Conservation (phyloP, 352 stramenopile species). For the Globisporangium solare region DNA sequence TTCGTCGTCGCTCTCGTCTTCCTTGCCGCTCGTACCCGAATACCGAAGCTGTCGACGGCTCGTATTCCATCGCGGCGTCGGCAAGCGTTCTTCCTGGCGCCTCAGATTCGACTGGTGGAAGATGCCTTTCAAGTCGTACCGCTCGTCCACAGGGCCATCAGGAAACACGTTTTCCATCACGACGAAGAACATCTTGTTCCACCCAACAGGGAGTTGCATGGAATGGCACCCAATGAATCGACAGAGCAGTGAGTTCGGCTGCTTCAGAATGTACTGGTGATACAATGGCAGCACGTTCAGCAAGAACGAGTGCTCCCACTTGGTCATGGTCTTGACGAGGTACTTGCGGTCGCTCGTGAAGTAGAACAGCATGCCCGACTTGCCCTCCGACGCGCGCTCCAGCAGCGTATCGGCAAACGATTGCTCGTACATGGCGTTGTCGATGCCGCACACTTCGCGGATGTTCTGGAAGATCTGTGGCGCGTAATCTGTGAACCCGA, state of each 20-base stretch:
- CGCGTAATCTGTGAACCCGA: slow-evolving; percentile 85
- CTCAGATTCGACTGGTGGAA: slow-evolving; percentile 62
- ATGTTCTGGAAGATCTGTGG: slow-evolving; percentile 84
- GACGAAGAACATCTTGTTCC: slow-evolving; percentile 90
- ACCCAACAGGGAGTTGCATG: slow-evolving; percentile 86
- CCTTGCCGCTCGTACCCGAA: background rate
- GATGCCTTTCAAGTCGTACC: slow-evolving; percentile 83
- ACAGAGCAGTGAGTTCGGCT: slow-evolving; percentile 76
- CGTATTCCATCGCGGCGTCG: slow-evolving; percentile 34
- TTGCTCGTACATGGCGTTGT: slow-evolving; percentile 83
- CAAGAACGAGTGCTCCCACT: slow-evolving; percentile 82
- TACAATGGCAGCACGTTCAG: slow-evolving; percentile 77
- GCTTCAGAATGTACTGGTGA: slow-evolving; percentile 82
- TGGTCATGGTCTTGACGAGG: slow-evolving; percentile 88
- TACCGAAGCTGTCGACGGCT: background rate
- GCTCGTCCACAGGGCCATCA: slow-evolving; percentile 67
- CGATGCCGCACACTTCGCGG: slow-evolving; percentile 69
- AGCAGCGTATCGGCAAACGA: slow-evolving; percentile 82
- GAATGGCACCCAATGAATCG: slow-evolving; percentile 82
- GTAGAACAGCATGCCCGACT: slow-evolving; percentile 87
- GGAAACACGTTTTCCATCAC: slow-evolving; percentile 88
- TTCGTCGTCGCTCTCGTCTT: slow-evolving; percentile 17
- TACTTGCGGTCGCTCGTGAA: slow-evolving; percentile 84
- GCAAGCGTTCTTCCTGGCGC: slow-evolving; percentile 29
- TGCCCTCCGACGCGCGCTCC: slow-evolving; percentile 78